Base-by-base conservation (phyloP, 169 alveolate genomes). In the Plasmodium malariae region DNA sequence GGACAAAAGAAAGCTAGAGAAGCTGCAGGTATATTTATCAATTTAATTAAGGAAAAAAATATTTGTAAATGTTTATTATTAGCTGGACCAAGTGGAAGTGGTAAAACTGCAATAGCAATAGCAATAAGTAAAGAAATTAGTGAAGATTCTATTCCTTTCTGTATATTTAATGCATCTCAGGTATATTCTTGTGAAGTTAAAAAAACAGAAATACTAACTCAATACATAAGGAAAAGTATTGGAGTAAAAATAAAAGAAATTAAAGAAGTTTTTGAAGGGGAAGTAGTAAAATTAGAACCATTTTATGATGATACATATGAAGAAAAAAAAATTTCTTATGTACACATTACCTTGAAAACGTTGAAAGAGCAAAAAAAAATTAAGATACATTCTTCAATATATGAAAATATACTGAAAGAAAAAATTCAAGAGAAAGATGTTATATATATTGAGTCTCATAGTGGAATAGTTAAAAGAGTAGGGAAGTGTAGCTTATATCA, bases 1-100 rank as follows among this genome's bases (percentile, higher is more conserved):
- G 99, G 99, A 45, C 99, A 99, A 94, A 97, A 96, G 94, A 97
- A 97, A 74, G 99, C 99, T 26, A 92, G 99, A 83, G 99, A 99
- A 96, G 99, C 99, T 1, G 99, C 99, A 1, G 99, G 99, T 71
- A 92, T 98, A 43, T 99, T 98, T 51, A 99, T 98, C 57, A 99
- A 98, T 74, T 94, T 99, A 92, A 98, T 99, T 83, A 97, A 96
- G 91, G 94, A 97, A 43, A 99, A 98, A 95, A 98, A 98, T 89
- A 97, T 99, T 19, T 86, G 92, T 51, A 93, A 93, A 73, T 96
- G 96, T 19, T 92, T 95, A 26, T 91, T 96, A 37, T 88, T 96
- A 57, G 99, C 98, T 48, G 99, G 99, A 5, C 99, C 99, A 24
- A 98, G 99, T 62, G 99, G 99, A 60, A 98, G 99, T 51, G 99